A percentile compares a stretch with the other conserved stretches of the same genome.
Conservation (phyloP, 768 basidiomycete genomes). For the Auricularia sp. region DNA sequence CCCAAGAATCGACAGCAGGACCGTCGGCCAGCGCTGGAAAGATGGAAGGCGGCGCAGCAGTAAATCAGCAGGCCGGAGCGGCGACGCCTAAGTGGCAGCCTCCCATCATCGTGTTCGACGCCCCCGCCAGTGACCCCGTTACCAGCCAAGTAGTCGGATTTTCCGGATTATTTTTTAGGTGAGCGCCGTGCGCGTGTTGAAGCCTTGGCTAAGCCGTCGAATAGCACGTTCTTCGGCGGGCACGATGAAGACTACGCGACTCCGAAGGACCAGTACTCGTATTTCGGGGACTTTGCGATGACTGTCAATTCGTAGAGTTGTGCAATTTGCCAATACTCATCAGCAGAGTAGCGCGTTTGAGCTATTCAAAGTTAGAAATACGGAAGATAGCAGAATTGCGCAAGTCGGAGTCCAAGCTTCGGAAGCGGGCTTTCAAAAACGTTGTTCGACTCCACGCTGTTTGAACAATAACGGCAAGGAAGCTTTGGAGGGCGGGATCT, state of each 20-base stretch:
- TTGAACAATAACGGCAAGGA: no score
- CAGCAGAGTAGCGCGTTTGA: no score
- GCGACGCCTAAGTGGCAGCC: neutral
- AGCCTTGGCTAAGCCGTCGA: neutral
- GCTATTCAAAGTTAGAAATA: no score
- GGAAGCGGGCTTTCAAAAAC: no score
- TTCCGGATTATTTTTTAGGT: slow-evolving; percentile 68
- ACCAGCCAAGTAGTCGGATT: slow-evolving; percentile 22
- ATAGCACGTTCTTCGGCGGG: slow-evolving; percentile 70
- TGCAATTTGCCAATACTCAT: no score
- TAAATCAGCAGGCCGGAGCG: neutral
- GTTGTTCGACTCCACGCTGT: no score
- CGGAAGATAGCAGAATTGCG: no score
- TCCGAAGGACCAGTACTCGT: slow-evolving; percentile 62
- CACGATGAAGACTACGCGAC: slow-evolving; percentile 57
- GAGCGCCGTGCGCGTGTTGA: slow-evolving; percentile 8
- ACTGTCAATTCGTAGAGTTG: slow-evolving; percentile 12
- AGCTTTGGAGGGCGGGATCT: no score
- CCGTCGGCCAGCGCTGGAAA: neutral
- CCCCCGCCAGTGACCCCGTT: neutral
- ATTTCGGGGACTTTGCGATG: slow-evolving; percentile 64
- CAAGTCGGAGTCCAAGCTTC: no score
- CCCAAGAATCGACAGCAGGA: neutral
- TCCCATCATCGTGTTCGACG: neutral
- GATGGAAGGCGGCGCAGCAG: neutral